phyloP scores from a whole-genome alignment of 2,329 filamentous ascomycete species.

The Raffaelea arxii region DNA sequence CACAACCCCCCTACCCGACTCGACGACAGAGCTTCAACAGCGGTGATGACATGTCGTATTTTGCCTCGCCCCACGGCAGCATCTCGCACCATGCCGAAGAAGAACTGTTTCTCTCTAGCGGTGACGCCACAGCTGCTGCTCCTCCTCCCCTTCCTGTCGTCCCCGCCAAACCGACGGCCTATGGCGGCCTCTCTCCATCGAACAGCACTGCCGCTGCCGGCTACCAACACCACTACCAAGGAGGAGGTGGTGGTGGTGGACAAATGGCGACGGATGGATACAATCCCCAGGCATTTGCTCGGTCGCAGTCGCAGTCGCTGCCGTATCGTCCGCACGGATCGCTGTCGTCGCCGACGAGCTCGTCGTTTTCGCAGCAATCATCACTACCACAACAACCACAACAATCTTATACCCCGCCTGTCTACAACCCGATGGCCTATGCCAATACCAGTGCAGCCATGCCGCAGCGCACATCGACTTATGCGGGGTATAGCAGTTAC shows the following conservation, averaged over 20 bases:
- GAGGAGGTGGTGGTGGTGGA: too few species aligned
- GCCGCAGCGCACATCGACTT: conserved; percentile 42
- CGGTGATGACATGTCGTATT: conserved; percentile 59
- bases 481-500: conserved; percentile 37
- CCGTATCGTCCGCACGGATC: conserved; percentile 24
- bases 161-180: conserved; percentile 20
- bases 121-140: conserved; percentile 17
- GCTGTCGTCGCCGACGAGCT: conserved; percentile 26
- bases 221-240: conserved; percentile 43
- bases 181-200: conserved; percentile 25
- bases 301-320: conserved; percentile 42
- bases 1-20: neutral
- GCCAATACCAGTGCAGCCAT: conserved; percentile 28
- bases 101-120: conserved; percentile 55
- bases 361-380: conserved; percentile 18
- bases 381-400: conserved; percentile 24
- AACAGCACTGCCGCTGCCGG: conserved; percentile 35
- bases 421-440: conserved; percentile 53
- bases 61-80: conserved; percentile 20
- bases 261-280: conserved; percentile 45
- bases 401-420: conserved; percentile 38
- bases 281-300: conserved; percentile 59
- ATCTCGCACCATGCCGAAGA: conserved; percentile 31
- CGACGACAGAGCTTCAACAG: conserved; percentile 64
- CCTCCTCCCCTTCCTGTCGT: conserved; percentile 14